These are phyloP conservation scores for Arabis hirsuta DNA, from an alignment of 345 rosid species.

Conservation along the genomic window DNA sequence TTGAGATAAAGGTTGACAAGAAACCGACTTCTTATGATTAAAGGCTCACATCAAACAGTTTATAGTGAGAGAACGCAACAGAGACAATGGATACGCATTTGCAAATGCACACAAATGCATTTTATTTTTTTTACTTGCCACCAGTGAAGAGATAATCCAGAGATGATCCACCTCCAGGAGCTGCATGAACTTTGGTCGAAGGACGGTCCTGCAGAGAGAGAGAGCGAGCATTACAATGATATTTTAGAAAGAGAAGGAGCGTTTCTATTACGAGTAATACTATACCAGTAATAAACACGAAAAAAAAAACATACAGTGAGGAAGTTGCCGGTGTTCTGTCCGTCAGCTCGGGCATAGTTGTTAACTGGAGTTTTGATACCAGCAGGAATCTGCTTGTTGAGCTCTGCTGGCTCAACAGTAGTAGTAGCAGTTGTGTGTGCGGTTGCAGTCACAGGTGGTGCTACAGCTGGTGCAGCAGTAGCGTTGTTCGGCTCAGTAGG, in stretches of 20 bases:
- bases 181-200: conserved; percentile 56
- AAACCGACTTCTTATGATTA: conserved; percentile 42
- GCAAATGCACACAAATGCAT: conserved; percentile 22
- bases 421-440: conserved; percentile 33
- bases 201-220: conserved; percentile 46
- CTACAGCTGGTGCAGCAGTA: conserved; percentile 6
- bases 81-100: conserved; percentile 25
- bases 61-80: conserved; percentile 15
- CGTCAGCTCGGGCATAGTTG: conserved; percentile 72
- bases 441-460: conserved; percentile 37
- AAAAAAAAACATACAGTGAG: conserved; percentile 56
- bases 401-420: conserved; percentile 44
- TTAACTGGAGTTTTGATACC: conserved; percentile 65
- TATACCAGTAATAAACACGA: background rate
- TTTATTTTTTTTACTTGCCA: conserved; percentile 28
- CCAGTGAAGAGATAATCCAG: conserved; percentile 54
- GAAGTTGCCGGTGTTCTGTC: conserved; percentile 83
- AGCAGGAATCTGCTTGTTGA: conserved; percentile 66
- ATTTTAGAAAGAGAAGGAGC: background rate
- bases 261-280: background rate
- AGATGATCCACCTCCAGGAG: conserved; percentile 55
- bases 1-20: conserved; percentile 33
- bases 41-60: conserved; percentile 41
- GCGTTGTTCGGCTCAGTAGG: conserved; percentile 39
- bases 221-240: background rate